Conservation (phyloP, 2,329 filamentous ascomycete species). For the Juglanconis sp. region DNA sequence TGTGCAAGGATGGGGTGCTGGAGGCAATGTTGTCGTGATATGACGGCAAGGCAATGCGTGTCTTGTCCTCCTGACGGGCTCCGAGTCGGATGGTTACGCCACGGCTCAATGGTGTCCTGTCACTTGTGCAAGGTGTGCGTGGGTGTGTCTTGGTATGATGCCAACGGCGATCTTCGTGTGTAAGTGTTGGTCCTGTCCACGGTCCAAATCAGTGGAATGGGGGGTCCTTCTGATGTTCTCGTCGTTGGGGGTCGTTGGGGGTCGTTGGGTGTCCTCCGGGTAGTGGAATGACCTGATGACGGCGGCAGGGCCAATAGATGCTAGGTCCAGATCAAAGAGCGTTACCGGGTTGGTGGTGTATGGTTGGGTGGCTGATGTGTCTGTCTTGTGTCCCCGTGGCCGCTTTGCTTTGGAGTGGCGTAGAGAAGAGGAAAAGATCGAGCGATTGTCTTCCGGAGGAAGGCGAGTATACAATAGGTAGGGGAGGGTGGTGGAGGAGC, state of each 20-base stretch:
- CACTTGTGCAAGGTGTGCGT: background rate
- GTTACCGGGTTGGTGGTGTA: background rate
- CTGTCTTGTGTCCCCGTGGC: background rate
- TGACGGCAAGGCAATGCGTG: constrained; percentile 16
- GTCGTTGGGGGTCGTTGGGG: background rate
- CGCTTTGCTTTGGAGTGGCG: background rate
- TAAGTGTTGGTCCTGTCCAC: background rate
- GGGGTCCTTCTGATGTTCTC: no score
- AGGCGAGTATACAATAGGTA: background rate
- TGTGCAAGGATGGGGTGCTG: constrained; percentile 2
- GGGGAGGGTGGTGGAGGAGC: background rate
- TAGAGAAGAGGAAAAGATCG: background rate
- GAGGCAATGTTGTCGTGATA: constrained; percentile 4
- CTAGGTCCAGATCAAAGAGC: background rate
- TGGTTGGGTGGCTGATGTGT: background rate
- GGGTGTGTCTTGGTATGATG: background rate
- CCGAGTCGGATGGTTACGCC: constrained; percentile 6
- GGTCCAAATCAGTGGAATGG: background rate
- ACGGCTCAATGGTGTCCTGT: constrained; percentile 8
- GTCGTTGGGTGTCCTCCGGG: background rate
- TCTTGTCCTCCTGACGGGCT: constrained; percentile 13
- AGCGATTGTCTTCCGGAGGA: background rate
- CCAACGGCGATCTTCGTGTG: constrained; percentile 4
- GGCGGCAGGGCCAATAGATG: background rate
- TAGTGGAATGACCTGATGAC: background rate